phyloP scores from a whole-genome alignment of 2,329 filamentous ascomycete species.

The Cordyceps farinosa region DNA sequence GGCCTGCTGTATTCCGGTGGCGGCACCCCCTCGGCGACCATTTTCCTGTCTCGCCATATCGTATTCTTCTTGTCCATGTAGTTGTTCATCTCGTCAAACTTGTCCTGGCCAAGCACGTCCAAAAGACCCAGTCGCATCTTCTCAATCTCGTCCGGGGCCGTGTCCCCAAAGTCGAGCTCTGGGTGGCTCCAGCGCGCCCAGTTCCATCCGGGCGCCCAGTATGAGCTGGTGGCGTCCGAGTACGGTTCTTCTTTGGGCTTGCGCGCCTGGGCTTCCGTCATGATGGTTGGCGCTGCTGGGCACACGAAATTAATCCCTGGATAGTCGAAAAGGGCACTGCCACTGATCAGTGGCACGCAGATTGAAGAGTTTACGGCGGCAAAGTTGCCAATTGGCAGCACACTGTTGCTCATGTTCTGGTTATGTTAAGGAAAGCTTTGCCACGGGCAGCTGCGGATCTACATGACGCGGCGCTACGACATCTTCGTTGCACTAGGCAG shows the following conservation, averaged over 20 bases:
- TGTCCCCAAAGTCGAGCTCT: conserved; percentile 12
- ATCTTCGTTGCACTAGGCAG: not conserved
- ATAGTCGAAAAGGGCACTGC: not conserved
- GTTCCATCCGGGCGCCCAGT: conserved; percentile 24
- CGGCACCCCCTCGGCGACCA: conserved; percentile 10
- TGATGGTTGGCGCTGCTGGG: not conserved
- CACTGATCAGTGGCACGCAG: not conserved
- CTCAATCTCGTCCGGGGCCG: conserved; percentile 19
- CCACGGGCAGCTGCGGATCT: not conserved
- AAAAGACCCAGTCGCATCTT: conserved; percentile 21
- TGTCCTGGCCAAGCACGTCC: conserved; percentile 21
- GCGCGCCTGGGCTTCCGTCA: not conserved
- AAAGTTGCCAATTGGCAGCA: not conserved
- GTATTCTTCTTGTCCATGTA: conserved; percentile 6
- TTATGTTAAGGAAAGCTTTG: not conserved
- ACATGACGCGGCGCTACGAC: not conserved
- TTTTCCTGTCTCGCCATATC: not conserved
- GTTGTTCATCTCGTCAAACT: conserved; percentile 12
- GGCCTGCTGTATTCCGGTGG: conserved; percentile 9
- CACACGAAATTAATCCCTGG: not conserved
- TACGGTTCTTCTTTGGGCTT: conserved; percentile 10
- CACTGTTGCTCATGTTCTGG: not conserved
- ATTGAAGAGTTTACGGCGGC: not conserved
- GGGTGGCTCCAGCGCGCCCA: conserved; percentile 20
- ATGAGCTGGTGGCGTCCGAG: conserved; percentile 23